phyloP scores from a whole-genome alignment of 2,329 filamentous ascomycete genomes.

The Volutella citrinella region DNA sequence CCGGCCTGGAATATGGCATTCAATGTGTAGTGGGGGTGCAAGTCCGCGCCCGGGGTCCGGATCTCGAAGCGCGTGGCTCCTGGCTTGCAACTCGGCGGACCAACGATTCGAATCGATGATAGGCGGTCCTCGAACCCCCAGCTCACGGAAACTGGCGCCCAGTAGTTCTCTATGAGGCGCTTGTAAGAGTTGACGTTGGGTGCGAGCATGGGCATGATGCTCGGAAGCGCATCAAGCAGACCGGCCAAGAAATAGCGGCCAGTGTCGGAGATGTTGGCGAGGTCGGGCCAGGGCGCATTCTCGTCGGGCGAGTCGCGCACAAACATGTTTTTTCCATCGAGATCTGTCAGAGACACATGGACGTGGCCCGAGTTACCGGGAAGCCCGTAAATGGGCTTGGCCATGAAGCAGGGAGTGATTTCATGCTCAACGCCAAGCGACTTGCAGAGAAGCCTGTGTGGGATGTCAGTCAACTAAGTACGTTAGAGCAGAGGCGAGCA shows the following conservation, averaged over 20 bases:
- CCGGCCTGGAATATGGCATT: conserved; percentile 66
- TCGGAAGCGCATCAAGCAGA: conserved; percentile 65
- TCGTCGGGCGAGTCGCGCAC: conserved; percentile 49
- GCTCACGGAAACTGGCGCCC: conserved; percentile 73
- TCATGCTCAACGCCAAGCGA: conserved; percentile 66
- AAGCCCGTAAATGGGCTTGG: conserved; percentile 68
- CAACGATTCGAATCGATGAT: conserved; percentile 52
- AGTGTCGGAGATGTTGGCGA: conserved; percentile 63
- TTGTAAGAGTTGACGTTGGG: conserved; percentile 78
- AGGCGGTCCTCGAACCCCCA: conserved; percentile 75
- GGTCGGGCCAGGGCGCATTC: conserved; percentile 56
- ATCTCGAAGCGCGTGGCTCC: conserved; percentile 72
- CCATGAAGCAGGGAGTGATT: conserved; percentile 78
- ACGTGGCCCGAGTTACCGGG: conserved; percentile 75
- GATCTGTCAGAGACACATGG: conserved; percentile 67
- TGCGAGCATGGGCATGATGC: conserved; percentile 73
- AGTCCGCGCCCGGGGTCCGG: conserved; percentile 68
- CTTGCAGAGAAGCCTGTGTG: conserved; percentile 48
- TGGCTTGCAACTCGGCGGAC: conserved; percentile 56
- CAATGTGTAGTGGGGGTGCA: conserved; percentile 68
- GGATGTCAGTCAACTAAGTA: no score
- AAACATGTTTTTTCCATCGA: conserved; percentile 65
- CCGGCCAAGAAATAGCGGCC: conserved; percentile 72
- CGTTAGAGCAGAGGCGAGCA: no score
- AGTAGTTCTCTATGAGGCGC: conserved; percentile 75